These are phyloP conservation scores for Ceratobasidium sp. DNA, from an alignment of 1,284 basidiomycete species.

Conservation along the genomic window DNA sequence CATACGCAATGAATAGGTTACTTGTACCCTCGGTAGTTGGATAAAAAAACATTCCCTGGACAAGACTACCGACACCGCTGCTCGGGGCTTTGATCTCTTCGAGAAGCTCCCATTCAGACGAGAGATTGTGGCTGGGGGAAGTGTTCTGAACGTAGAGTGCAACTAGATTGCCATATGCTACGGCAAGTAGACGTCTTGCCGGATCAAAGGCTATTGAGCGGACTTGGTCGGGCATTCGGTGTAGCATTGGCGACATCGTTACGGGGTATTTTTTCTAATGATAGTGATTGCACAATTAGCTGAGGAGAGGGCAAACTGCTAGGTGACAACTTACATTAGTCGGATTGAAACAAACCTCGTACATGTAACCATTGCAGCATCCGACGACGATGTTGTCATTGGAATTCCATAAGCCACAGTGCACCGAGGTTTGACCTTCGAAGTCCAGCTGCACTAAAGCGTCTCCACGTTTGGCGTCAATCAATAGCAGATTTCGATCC, in stretches of 20 bases:
- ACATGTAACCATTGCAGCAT: neutral
- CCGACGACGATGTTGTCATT: neutral
- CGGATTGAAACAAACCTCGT: neutral
- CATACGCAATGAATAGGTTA: neutral
- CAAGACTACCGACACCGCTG: neutral
- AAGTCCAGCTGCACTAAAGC: neutral
- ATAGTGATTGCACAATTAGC: too few relatives aligned
- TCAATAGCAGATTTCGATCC: neutral
- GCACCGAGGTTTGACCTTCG: neutral
- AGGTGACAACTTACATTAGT: neutral
- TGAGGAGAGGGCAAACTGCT: too few relatives aligned
- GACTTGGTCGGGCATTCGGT: neutral
- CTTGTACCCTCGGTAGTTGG: neutral
- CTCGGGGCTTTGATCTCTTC: neutral
- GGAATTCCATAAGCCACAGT: neutral
- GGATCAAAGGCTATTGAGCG: constrained; percentile 7
- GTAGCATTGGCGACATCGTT: neutral
- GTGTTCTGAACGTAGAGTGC: neutral
- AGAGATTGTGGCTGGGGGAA: neutral
- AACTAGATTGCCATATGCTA: neutral
- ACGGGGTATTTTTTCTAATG: neutral
- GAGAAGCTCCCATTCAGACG: neutral
- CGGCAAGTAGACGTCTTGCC: neutral
- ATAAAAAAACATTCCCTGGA: neutral
- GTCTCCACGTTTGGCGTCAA: neutral